Conservation (phyloP, 2,329 filamentous ascomycete genomes). For the Ophiostoma sp. region DNA sequence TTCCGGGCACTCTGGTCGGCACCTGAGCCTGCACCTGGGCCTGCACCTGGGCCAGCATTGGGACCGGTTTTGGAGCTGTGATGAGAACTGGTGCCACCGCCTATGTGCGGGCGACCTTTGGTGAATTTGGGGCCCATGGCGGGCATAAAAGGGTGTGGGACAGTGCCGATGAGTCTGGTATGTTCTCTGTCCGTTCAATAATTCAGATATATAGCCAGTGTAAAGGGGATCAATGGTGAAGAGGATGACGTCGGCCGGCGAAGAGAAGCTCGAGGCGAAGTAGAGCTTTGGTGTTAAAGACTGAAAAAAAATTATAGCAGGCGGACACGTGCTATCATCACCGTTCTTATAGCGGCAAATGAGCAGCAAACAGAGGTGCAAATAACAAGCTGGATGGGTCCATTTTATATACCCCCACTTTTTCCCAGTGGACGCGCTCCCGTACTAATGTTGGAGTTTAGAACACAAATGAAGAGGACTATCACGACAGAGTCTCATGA, state of each 20-base stretch:
- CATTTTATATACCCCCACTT: not conserved
- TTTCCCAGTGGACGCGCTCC: not conserved
- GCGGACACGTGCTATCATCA: not conserved
- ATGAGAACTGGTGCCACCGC: not conserved
- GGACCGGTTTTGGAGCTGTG: not conserved
- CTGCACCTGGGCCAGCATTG: not conserved
- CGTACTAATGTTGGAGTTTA: not conserved
- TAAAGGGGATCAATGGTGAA: not conserved
- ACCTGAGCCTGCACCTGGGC: not conserved
- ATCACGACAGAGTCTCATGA: not conserved
- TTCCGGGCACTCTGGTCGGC: not conserved
- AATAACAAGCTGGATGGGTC: not conserved
- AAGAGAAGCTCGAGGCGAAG: not conserved
- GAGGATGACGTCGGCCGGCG: not conserved
- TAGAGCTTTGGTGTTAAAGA: not conserved
- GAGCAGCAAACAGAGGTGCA: not conserved
- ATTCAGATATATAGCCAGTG: not conserved
- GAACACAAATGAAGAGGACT: not conserved
- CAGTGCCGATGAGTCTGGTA: not conserved
- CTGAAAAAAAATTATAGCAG: slow-evolving; percentile 4
- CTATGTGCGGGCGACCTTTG: not conserved
- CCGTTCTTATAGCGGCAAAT: not conserved
- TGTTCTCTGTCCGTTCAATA: not conserved
- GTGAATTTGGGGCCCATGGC: slow-evolving; percentile 1
- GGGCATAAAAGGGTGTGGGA: not conserved